Evolutionary conservation across 768 basidiomycete genomes (phyloP).

Genomic region (Trametes cingulata): DNA sequence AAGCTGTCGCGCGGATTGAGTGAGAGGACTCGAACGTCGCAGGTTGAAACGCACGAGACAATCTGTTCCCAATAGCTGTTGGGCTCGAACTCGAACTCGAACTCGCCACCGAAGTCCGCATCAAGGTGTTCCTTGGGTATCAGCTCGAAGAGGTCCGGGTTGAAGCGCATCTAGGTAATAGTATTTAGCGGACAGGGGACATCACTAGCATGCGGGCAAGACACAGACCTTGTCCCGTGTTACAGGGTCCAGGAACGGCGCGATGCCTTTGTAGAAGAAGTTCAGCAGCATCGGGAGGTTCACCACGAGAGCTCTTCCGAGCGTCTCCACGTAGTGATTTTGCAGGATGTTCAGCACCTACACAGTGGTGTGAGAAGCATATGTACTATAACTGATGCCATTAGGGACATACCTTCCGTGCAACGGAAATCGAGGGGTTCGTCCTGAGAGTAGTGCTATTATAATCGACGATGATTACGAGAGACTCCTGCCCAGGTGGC

Average conservation of each 20-base stretch:
- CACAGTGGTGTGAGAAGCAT: not conserved
- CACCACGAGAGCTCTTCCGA: constrained; percentile 81
- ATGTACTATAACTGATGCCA: not conserved
- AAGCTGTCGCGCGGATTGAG: constrained; percentile 16
- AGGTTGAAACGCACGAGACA: constrained; percentile 48
- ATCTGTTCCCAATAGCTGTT: constrained; percentile 80
- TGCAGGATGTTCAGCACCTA: constrained; percentile 78
- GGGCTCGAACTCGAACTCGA: constrained; percentile 72
- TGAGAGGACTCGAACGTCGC: too few relatives aligned
- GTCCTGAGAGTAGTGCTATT: constrained; percentile 77
- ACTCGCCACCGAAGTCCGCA: constrained; percentile 78
- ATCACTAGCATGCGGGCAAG: too few relatives aligned
- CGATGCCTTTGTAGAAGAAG: constrained; percentile 82
- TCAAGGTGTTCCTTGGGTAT: constrained; percentile 77
- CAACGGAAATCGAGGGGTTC: constrained; percentile 81
- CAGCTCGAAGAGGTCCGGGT: constrained; percentile 77
- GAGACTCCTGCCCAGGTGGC: constrained; percentile 81
- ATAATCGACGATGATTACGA: constrained; percentile 87
- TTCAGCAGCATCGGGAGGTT: constrained; percentile 74
- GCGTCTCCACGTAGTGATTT: constrained; percentile 86
- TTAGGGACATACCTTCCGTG: constrained; percentile 58
- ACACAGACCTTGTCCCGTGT: constrained; percentile 82
- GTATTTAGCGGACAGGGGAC: too few relatives aligned
- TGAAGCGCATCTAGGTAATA: constrained; percentile 74
- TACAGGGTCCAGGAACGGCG: constrained; percentile 85